Base-by-base conservation (phyloP, 495 filamentous ascomycete species). In the Penicillium turbatum region DNA sequence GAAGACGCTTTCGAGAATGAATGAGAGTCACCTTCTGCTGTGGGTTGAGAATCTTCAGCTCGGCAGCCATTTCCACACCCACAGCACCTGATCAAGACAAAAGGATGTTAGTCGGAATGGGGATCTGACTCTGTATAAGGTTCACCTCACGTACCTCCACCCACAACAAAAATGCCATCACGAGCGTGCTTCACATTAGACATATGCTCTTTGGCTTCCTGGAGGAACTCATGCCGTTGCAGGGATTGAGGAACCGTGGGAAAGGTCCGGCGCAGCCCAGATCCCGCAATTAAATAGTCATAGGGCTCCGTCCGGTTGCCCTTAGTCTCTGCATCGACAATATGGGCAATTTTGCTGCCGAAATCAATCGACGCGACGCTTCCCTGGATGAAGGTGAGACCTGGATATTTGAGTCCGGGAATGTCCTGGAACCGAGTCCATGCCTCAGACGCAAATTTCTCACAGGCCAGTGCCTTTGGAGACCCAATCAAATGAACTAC, bases 61-160 rank as follows among this genome's bases (percentile, higher is more conserved):
- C 86, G 10, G 83, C 77, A 0, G 86, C 84, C 73, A 88, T 85
- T 59, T 89, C 86, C 38, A 88, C 79, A 9, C 86, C 86, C 3
- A 88, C 86, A 8, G 86, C 86, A 13, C 84, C 84, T 72, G 11
- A 29, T 13, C 24, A 54, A 8, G 8, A 13, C 17, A 55, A 17
- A 7, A 30, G n/a, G n/a, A n/a, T n/a, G n/a, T n/a, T 13, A 10
- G 10, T 15, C 7, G 51, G 38, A 24, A 24, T 7, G 27, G 8
- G 15, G 2, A 15, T 17, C 1, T 5, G 5, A 7, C 6, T 6
- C n/a, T 26, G 0, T 3, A 17, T 27, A 72, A 71, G 72, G 53
- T 71, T 6, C n/a, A 24, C 6, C 19, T 47, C 21, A 51, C 59
- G 9, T 54, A 74, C 71, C 72, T 37, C 72, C 72, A 29, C 85